These are phyloP conservation scores for Amaranthus hypochondriacus DNA, from an alignment of 148 eudicot species.

Conservation along the genomic window DNA sequence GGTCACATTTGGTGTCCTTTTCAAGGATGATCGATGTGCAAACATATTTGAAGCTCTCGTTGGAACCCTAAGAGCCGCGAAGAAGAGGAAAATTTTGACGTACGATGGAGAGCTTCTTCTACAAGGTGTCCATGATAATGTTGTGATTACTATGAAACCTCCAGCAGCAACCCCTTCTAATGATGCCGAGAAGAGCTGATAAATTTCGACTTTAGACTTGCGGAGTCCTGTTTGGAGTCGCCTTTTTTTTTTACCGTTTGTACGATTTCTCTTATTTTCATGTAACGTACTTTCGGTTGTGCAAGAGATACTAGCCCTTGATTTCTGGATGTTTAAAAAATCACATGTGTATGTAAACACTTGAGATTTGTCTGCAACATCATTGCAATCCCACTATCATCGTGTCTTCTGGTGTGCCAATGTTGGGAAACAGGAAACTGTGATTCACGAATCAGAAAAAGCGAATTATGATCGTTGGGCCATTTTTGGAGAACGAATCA, in stretches of 20 bases:
- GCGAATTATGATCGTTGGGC: too few species aligned
- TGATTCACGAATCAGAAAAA: too few species aligned
- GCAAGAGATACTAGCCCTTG: neutral
- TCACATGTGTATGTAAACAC: neutral
- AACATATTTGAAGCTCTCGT: conserved; percentile 97
- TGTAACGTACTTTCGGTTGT: neutral
- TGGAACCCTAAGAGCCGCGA: conserved; percentile 94
- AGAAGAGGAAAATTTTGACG: conserved; percentile 69
- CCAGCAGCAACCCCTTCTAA: conserved; percentile 37
- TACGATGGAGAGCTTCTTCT: conserved; percentile 88
- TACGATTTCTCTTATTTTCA: neutral
- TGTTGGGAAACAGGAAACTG: too few species aligned
- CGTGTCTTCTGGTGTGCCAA: too few species aligned
- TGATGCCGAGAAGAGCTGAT: conserved; percentile 24
- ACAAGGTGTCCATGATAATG: conserved; percentile 96
- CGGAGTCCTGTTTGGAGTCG: neutral
- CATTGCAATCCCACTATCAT: too few species aligned
- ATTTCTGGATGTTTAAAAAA: neutral
- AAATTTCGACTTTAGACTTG: neutral
- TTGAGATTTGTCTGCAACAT: neutral
- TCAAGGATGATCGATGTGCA: conserved; percentile 88
- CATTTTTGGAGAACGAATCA: too few species aligned
- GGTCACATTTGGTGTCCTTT: conserved; percentile 94
- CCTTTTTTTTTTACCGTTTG: neutral
- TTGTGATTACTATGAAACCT: conserved; percentile 65